phyloP scores from a whole-genome alignment of 2,329 filamentous ascomycete species.

The Diaporthe capsici region DNA sequence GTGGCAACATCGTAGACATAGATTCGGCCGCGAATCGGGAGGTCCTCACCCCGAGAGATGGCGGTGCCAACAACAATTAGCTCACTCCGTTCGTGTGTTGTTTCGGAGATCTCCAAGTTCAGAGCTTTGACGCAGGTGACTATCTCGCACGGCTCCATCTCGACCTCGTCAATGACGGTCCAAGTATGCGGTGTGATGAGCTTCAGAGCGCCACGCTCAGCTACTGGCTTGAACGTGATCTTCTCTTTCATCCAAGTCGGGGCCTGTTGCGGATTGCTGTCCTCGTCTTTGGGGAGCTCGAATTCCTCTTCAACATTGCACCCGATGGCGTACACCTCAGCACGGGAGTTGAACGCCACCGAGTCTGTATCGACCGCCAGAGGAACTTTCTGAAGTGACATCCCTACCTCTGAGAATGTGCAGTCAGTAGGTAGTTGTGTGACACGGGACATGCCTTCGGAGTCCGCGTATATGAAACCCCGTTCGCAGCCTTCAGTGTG shows the following conservation, averaged over 20 bases:
- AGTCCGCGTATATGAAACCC: conserved; percentile 88
- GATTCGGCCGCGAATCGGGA: conserved; percentile 86
- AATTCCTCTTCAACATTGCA: conserved; percentile 80
- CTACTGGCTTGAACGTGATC: conserved; percentile 72
- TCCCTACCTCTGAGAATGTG: conserved; percentile 80
- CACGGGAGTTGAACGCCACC: conserved; percentile 82
- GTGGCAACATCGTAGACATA: conserved; percentile 93
- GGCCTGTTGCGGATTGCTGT: conserved; percentile 60
- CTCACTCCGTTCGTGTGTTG: conserved; percentile 86
- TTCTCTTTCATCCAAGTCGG: conserved; percentile 78
- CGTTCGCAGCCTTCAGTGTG: conserved; percentile 82
- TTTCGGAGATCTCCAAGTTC: conserved; percentile 90
- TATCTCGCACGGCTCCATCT: conserved; percentile 81
- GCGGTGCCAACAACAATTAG: conserved; percentile 89
- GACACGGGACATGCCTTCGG: conserved; percentile 78
- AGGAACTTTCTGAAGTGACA: conserved; percentile 80
- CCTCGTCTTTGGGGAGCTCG: conserved; percentile 87
- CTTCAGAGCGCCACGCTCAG: conserved; percentile 81
- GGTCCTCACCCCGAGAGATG: conserved; percentile 89
- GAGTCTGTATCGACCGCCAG: conserved; percentile 79
- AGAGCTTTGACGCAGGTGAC: conserved; percentile 87
- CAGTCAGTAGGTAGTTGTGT: conserved; percentile 77
- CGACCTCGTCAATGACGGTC: conserved; percentile 81
- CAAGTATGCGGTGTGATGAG: conserved; percentile 84
- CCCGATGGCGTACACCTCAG: conserved; percentile 82